A percentile compares a stretch with the other conserved stretches of the same genome.
These are phyloP conservation scores for Taiwanofungus camphoratus DNA, from an alignment of 1,284 basidiomycete species.

Conservation along the genomic window DNA sequence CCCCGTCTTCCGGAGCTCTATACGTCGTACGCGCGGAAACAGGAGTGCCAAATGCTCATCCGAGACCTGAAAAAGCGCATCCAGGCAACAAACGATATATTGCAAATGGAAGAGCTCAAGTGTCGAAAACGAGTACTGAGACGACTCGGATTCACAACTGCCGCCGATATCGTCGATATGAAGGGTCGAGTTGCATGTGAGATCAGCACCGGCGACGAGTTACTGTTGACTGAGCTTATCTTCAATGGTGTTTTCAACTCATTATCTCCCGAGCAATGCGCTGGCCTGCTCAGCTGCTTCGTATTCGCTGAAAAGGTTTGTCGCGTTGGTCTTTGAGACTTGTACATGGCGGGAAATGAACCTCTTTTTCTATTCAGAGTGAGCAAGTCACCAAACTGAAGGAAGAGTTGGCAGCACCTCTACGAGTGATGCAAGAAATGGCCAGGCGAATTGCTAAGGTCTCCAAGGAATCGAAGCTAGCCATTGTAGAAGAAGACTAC, in stretches of 20 bases:
- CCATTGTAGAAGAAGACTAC: constrained; percentile 91
- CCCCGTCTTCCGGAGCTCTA: constrained; percentile 76
- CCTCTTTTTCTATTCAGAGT: constrained; percentile 53
- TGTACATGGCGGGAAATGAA: too few species aligned
- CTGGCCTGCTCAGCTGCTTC: constrained; percentile 91
- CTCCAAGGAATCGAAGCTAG: constrained; percentile 87
- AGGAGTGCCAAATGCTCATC: constrained; percentile 64
- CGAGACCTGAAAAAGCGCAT: constrained; percentile 81
- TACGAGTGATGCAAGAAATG: constrained; percentile 93
- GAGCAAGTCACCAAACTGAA: constrained; percentile 84
- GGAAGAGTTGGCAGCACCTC: constrained; percentile 88
- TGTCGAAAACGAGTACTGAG: constrained; percentile 91
- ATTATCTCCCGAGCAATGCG: constrained; percentile 87
- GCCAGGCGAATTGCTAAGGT: constrained; percentile 95
- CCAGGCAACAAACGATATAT: constrained; percentile 83
- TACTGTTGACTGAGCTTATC: constrained; percentile 94
- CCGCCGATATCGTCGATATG: constrained; percentile 93
- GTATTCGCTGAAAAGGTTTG: constrained; percentile 93
- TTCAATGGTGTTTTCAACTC: constrained; percentile 97
- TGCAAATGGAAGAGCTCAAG: constrained; percentile 97
- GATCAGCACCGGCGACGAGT: constrained; percentile 95
- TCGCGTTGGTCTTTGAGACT: too few species aligned
- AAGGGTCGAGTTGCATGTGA: constrained; percentile 99
- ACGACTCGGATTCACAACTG: constrained; percentile 85
- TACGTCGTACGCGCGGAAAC: constrained; percentile 76